These are phyloP conservation scores for Imleria badia DNA, from an alignment of 768 basidiomycete species.

Conservation along the genomic window DNA sequence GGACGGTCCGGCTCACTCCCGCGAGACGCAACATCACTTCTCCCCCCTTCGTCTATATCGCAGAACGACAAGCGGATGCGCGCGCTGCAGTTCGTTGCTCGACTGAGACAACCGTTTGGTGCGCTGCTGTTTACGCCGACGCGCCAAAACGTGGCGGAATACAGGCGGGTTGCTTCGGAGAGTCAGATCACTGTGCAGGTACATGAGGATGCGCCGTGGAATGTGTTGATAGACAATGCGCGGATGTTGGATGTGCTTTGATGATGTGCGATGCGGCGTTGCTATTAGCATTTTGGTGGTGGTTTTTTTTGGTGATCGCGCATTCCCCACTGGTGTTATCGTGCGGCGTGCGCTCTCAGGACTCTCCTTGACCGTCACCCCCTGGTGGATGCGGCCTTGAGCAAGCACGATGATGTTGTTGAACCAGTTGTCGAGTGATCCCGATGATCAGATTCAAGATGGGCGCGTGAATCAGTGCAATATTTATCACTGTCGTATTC, in stretches of 20 bases:
- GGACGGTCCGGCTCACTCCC: neutral
- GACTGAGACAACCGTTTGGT: slow-evolving; percentile 3
- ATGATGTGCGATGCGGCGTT: neutral
- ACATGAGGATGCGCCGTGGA: neutral
- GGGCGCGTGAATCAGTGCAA: too few species aligned
- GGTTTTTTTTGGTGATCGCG: too few species aligned
- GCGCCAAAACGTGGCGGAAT: neutral
- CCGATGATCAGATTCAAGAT: too few species aligned
- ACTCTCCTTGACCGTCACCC: too few species aligned
- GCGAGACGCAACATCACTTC: neutral
- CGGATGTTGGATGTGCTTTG: slow-evolving; percentile 10
- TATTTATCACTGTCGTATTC: too few species aligned
- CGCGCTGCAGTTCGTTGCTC: neutral
- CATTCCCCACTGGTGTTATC: too few species aligned
- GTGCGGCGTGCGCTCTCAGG: neutral
- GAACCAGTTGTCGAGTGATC: too few species aligned
- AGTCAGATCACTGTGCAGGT: slow-evolving; percentile 9
- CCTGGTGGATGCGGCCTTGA: too few species aligned
- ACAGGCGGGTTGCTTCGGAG: slow-evolving; percentile 15
- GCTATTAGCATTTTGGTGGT: too few species aligned
- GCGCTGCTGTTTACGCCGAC: slow-evolving; percentile 5
- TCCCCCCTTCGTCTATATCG: neutral
- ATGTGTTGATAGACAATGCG: neutral
- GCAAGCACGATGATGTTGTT: too few species aligned
- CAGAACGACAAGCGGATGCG: neutral